These are phyloP conservation scores for Dipodascus albidus DNA, from an alignment of 805 yeast species.

Conservation along the genomic window DNA sequence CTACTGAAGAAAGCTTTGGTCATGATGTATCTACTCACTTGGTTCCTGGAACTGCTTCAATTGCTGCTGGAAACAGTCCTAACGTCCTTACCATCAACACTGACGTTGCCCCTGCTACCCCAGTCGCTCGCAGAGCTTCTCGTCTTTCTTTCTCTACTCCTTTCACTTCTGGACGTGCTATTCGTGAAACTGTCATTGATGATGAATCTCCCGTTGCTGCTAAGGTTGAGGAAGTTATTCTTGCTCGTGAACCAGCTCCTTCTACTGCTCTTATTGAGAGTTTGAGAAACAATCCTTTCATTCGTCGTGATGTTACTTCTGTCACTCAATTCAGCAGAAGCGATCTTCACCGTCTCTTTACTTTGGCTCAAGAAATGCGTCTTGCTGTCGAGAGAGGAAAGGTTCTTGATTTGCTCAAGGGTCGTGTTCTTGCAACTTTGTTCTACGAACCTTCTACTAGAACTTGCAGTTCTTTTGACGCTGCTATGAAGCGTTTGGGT, in stretches of 20 bases:
- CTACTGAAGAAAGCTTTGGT: slow-evolving; percentile 52
- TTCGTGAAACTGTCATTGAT: neutral
- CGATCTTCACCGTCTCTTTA: slow-evolving; percentile 84
- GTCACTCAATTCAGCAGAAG: slow-evolving; percentile 81
- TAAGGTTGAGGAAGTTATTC: slow-evolving; percentile 8
- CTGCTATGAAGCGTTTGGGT: slow-evolving; percentile 99
- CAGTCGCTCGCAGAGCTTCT: slow-evolving; percentile 17
- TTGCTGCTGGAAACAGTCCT: slow-evolving; percentile 21
- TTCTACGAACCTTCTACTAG: slow-evolving; percentile 98
- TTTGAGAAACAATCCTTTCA: slow-evolving; percentile 84
- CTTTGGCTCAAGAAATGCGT: slow-evolving; percentile 97
- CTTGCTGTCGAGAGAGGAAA: slow-evolving; percentile 95
- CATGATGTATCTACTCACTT: slow-evolving; percentile 32
- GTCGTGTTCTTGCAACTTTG: slow-evolving; percentile 85
- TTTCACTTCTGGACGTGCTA: slow-evolving; percentile 10
- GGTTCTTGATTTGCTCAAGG: slow-evolving; percentile 78
- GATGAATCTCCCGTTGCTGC: neutral
- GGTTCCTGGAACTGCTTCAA: slow-evolving; percentile 23
- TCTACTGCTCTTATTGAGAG: slow-evolving; percentile 69
- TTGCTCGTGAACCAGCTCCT: slow-evolving; percentile 23
- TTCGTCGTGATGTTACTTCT: slow-evolving; percentile 77
- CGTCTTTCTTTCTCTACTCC: slow-evolving; percentile 10
- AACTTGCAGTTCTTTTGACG: slow-evolving; percentile 93
- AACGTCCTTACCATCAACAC: slow-evolving; percentile 13
- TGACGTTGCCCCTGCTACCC: slow-evolving; percentile 25